Conservation (phyloP, 805 yeast genomes). For the Ogataea degrootiae region DNA sequence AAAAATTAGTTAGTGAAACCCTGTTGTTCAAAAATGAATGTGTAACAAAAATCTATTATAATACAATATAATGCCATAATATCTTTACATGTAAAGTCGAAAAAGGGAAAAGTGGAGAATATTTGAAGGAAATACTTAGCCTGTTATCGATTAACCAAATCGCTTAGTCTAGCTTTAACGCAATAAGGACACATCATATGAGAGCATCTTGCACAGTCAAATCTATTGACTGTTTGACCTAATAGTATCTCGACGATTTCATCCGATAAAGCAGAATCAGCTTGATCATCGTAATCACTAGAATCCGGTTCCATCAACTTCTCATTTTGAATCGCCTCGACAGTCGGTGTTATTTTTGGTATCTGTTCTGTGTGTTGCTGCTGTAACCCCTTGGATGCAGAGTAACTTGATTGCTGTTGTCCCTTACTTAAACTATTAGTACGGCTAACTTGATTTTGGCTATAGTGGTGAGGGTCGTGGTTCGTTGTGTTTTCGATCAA, state of each 20-base stretch:
- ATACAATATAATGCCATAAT: too few species aligned
- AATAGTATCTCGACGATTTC: constrained; percentile 10
- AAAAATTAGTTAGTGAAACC: too few species aligned
- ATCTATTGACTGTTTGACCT: constrained; percentile 16
- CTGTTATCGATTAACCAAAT: constrained; percentile 11
- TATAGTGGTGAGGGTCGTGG: background rate
- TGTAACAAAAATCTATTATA: too few species aligned
- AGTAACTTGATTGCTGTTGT: too few species aligned
- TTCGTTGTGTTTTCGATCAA: background rate
- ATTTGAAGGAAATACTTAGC: background rate
- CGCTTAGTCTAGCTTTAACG: constrained; percentile 24
- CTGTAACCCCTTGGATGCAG: too few species aligned
- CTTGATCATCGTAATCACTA: background rate
- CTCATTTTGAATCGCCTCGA: background rate
- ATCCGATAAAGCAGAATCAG: constrained; percentile 8
- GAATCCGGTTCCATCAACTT: background rate
- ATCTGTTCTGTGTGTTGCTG: too few species aligned
- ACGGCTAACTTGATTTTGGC: background rate
- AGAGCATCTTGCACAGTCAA: constrained; percentile 25
- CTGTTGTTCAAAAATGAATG: too few species aligned
- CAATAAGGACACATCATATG: constrained; percentile 33
- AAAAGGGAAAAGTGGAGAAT: too few species aligned
- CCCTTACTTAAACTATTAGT: background rate
- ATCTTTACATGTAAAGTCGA: too few species aligned
- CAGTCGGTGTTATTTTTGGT: too few species aligned